phyloP scores from a whole-genome alignment of 257 asterid genomes.

The Solanum clarkiae region DNA sequence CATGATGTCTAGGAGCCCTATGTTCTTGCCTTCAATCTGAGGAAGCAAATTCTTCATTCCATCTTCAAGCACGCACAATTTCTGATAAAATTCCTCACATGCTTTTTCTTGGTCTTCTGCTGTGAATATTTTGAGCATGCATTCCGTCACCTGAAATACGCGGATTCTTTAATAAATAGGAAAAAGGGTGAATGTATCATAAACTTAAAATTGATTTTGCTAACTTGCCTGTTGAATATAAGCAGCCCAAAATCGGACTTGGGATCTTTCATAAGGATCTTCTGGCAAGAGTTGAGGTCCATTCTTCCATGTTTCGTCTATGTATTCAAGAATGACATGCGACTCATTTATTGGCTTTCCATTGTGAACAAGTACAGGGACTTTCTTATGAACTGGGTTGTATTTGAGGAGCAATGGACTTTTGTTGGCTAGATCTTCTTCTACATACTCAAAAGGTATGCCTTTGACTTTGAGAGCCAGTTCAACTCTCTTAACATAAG shows the following conservation, averaged over 20 bases:
- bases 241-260: slow-evolving; percentile 23
- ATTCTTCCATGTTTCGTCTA: slow-evolving; percentile 25
- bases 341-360: neutral
- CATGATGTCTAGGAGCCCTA: neutral
- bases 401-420: slow-evolving; percentile 1
- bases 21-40: neutral
- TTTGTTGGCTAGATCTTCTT: slow-evolving; percentile 27
- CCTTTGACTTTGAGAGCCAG: slow-evolving; percentile 40
- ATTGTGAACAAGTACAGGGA: neutral
- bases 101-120: slow-evolving; percentile 1
- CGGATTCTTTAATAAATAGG: neutral
- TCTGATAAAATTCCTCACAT: slow-evolving; percentile 10
- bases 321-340: slow-evolving; percentile 9
- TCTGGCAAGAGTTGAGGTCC: slow-evolving; percentile 23
- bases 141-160: slow-evolving; percentile 12
- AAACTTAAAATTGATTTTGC: neutral
- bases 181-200: neutral
- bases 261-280: slow-evolving; percentile 21
- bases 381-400: neutral
- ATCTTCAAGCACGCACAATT: slow-evolving; percentile 4
- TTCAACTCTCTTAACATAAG: slow-evolving; percentile 29
- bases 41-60: neutral
- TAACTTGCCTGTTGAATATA: slow-evolving; percentile 20
- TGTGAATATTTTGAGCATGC: slow-evolving; percentile 1
- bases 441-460: slow-evolving; percentile 25